Conservation (phyloP, 2,329 filamentous ascomycete genomes). For the Talaromyces funiculosus region DNA sequence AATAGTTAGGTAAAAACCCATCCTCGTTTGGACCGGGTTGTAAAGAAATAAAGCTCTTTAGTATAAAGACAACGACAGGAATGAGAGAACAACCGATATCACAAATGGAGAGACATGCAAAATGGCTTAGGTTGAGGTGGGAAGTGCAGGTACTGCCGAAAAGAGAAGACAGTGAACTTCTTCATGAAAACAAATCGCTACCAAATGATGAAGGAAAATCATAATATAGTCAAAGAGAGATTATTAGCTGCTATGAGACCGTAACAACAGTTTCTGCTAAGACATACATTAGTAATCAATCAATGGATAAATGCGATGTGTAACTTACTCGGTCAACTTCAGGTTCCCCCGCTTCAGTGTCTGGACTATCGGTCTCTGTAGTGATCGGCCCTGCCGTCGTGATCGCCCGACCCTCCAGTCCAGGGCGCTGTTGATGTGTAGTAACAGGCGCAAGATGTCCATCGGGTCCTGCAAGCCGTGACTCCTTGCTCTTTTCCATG, state of each 20-base stretch:
- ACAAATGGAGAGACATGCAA: constrained; percentile 4
- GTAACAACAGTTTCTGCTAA: constrained; percentile 37
- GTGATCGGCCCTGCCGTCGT: constrained; percentile 60
- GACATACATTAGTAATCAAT: constrained; percentile 1
- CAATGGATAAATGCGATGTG: neutral
- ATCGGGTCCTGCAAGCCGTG: constrained; percentile 36
- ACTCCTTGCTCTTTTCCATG: constrained; percentile 40
- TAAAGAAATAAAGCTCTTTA: neutral
- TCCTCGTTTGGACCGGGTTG: neutral
- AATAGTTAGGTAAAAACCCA: neutral
- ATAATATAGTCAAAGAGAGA: neutral
- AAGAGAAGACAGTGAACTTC: neutral
- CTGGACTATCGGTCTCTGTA: constrained; percentile 55
- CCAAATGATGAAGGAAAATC: neutral
- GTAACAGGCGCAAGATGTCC: constrained; percentile 28
- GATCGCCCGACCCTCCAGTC: constrained; percentile 58
- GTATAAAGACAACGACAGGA: neutral
- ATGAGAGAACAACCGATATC: neutral
- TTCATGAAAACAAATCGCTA: neutral
- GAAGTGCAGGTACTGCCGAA: neutral
- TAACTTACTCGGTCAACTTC: constrained; percentile 51
- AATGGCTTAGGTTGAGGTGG: constrained; percentile 2
- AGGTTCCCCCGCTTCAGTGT: constrained; percentile 57
- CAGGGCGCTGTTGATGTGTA: constrained; percentile 43
- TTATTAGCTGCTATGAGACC: constrained; percentile 45